Base-by-base conservation (phyloP, 805 yeast genomes). In the Suhomyces sp. region DNA sequence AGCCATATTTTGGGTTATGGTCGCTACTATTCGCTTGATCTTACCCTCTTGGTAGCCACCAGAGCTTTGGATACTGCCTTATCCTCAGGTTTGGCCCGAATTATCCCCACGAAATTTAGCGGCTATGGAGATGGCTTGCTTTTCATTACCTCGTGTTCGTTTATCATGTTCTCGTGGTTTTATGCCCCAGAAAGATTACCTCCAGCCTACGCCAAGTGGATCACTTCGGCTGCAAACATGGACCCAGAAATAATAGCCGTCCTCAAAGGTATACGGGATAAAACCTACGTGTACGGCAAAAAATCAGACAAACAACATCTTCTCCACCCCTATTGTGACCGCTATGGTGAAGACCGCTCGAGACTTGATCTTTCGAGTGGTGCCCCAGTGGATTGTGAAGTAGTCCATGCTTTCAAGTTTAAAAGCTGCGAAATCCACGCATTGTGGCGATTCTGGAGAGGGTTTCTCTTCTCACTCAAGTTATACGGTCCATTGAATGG, bases 201-300 rank as follows among this genome's bases (percentile, higher is more conserved):
- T n/a, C 66, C 63, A 5, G 60, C 72, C 5, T 72, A 72, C 44
- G 50, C 59, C 18, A 54, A 55, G 33, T 72, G 77, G 77, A 72
- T 72, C 44, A 68, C 77, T 3, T 60, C 61, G 27, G 74, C 74
- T 13, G 76, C 77, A 6, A 58, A 63, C 36, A 67, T 71, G 70
- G 76, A 72, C 41, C 50, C 50, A 17, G 72, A 60, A 24, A 41
- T 72, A 9, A 50, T 66, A 3, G 47, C 48, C 11, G 55, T 56
- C 3, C 55, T 72, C 24, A 50, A 57, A 20, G 40, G 46, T 5
- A 28, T 72, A n/a, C 58, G 60, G 19, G 39, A 50, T 4, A 60
- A 60, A 4, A 45, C 49, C 14, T 39, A 64, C 26, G 42, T 45
- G 15, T 72, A 72, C 43, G 76, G 76, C 7, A 46, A 52, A 19